Evolutionary conservation across 2,329 filamentous ascomycete genomes (phyloP), one percentile per base, ranked within the genome.

Genomic region (Hortaea werneckii): DNA sequence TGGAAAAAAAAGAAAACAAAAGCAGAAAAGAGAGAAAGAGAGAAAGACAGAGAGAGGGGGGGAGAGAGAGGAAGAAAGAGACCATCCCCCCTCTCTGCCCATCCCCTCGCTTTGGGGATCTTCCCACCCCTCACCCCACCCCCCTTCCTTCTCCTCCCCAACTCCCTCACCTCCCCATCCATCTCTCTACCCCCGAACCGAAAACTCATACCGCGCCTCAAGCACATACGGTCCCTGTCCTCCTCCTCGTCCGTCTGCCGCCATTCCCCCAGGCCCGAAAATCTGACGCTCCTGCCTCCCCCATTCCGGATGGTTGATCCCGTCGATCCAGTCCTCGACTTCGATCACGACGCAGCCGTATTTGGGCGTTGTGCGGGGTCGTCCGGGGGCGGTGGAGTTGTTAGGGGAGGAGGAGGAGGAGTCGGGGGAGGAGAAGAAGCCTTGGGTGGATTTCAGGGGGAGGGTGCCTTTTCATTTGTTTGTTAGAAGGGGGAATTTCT

Each of bases 241-340:
- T 20, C 20, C 20, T n/a, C n/a, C n/a, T n/a, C n/a, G n/a, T n/a
- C n/a, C n/a, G n/a, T n/a, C n/a, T n/a, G n/a, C n/a, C n/a, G n/a
- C n/a, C n/a, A n/a, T n/a, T n/a, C n/a, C n/a, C 2, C 55, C 63
- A 4, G 70, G 70, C 4, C 70, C 69, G 45, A 68, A 74, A 43
- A 74, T 71, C 47, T 74, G 64, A 57, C 61, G 65, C 54, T 67
- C 67, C 40, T 71, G 67, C 43, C 88, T 76, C 48, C 80, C 79
- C 89, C 89, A 95, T 65, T 87, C 78, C 0, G 88, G 89, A 67
- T 94, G 94, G 68, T 95, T 95, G 67, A 95, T 92, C 11, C 76
- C 87, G 62, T 94, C 88, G 59, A 95, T 94, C 77, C 80, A 95
- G 64, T 92, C 88, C 73, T 95, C 79, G 9, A 92, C 86, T 69